Conservation (phyloP, 495 filamentous ascomycete species). For the Aspergillus saccharolyticus region DNA sequence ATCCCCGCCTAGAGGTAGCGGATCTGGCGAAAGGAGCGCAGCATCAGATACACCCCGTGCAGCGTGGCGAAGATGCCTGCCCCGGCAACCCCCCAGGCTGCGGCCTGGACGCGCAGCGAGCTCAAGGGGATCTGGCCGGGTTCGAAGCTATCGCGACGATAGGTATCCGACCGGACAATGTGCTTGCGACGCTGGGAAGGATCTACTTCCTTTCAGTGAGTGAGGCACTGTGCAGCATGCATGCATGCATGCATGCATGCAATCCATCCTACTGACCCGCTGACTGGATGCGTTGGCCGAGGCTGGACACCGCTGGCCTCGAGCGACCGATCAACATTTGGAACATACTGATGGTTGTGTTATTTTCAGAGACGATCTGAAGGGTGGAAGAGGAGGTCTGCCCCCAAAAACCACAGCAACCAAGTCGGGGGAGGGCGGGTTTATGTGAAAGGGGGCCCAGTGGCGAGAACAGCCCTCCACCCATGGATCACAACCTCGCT, state of each 20-base stretch:
- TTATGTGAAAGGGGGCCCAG: neutral
- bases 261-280: conserved; percentile 2
- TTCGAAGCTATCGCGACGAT: neutral
- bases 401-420: no score
- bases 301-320: conserved; percentile 5
- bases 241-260: no score
- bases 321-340: conserved; percentile 16
- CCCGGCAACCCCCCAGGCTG: conserved; percentile 30
- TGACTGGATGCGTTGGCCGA: conserved; percentile 8
- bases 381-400: no score
- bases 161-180: neutral
- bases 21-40: conserved; percentile 28
- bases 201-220: neutral
- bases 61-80: conserved; percentile 30
- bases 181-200: neutral
- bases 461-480: neutral
- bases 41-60: conserved; percentile 26
- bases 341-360: conserved; percentile 9
- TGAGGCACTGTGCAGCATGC: no score
- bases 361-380: neutral
- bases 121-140: conserved; percentile 16
- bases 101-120: conserved; percentile 26
- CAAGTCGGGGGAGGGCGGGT: neutral
- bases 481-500: neutral
- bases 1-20: conserved; percentile 24